A percentile compares a stretch with the other conserved stretches of the same genome.
Evolutionary conservation across 108 stramenopile genomes (phyloP).

Genomic region (Stephanodiscus minutulus): DNA sequence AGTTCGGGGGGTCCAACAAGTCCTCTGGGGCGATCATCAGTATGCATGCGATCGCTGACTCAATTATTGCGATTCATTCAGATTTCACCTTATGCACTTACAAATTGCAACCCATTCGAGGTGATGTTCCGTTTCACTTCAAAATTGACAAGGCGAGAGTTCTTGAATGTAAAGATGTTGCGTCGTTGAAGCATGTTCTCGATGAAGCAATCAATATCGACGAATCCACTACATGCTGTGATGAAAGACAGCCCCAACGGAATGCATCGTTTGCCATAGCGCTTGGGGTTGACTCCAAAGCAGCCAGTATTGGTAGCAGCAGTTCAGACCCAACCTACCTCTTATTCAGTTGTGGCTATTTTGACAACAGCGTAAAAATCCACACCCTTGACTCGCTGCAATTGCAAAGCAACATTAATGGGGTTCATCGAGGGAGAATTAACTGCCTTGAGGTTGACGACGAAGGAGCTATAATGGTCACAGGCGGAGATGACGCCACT

Average conservation of each 20-base stretch:
- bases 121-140: constrained; percentile 42
- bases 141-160: constrained; percentile 59
- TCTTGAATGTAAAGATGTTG: constrained; percentile 46
- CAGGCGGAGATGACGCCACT: constrained; percentile 83
- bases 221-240: constrained; percentile 18
- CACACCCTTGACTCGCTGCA: constrained; percentile 65
- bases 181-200: constrained; percentile 39
- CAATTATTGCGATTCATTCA: constrained; percentile 66
- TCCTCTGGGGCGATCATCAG: constrained; percentile 56
- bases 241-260: constrained; percentile 34
- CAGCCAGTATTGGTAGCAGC: constrained; percentile 34
- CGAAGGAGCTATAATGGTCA: constrained; percentile 69
- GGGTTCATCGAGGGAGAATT: constrained; percentile 71
- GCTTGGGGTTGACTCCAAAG: constrained; percentile 57
- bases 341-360: constrained; percentile 76
- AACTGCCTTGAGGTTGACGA: constrained; percentile 64
- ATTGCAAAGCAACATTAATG: constrained; percentile 53
- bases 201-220: constrained; percentile 19
- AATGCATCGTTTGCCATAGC: constrained; percentile 74
- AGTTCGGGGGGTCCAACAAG: constrained; percentile 61
- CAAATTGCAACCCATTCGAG: constrained; percentile 54
- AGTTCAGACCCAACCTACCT: constrained; percentile 54
- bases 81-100: constrained; percentile 78
- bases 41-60: constrained; percentile 56
- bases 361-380: constrained; percentile 73